A percentile compares a stretch with the other conserved stretches of the same genome.
Evolutionary conservation across 2,329 filamentous ascomycete species (phyloP).

Genomic region (Colletotrichum salicis): DNA sequence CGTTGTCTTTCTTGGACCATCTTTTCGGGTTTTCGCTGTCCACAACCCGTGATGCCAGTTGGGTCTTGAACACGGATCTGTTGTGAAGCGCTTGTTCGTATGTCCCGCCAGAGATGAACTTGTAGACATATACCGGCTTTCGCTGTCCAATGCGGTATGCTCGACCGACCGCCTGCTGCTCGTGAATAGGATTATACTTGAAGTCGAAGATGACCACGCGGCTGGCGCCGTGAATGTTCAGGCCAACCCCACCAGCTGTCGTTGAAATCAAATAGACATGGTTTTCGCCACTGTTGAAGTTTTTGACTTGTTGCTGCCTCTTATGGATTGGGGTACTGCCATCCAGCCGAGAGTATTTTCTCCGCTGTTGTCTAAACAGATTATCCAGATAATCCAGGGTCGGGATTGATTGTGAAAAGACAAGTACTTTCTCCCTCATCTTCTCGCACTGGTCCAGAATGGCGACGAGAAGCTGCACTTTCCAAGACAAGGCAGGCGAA

Average conservation of each 20-base stretch:
- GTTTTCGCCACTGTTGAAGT: conserved; percentile 70
- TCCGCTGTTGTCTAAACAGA: conserved; percentile 60
- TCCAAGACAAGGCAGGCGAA: conserved; percentile 69
- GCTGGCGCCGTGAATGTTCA: conserved; percentile 87
- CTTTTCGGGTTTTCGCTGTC: conserved; percentile 84
- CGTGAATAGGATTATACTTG: conserved; percentile 80
- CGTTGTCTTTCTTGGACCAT: conserved; percentile 59
- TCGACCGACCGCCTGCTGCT: conserved; percentile 88
- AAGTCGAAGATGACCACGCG: conserved; percentile 89
- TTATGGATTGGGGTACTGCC: conserved; percentile 66
- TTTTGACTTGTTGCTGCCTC: conserved; percentile 72
- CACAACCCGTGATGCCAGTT: conserved; percentile 81
- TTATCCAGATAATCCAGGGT: conserved; percentile 76
- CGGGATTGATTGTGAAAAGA: conserved; percentile 80
- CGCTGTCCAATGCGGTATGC: conserved; percentile 86
- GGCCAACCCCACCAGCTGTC: conserved; percentile 80
- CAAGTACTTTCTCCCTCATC: conserved; percentile 77
- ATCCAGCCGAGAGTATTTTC: conserved; percentile 71
- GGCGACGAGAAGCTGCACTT: conserved; percentile 71
- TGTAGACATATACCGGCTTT: conserved; percentile 86
- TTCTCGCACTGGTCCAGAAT: conserved; percentile 75
- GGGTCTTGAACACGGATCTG: conserved; percentile 82
- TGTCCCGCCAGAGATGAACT: conserved; percentile 80
- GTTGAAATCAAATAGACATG: conserved; percentile 86
- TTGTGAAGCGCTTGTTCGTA: conserved; percentile 81